Evolutionary conservation across 2,329 filamentous ascomycete genomes (phyloP).

Genomic region (Neoscytalidium dimidiatum): DNA sequence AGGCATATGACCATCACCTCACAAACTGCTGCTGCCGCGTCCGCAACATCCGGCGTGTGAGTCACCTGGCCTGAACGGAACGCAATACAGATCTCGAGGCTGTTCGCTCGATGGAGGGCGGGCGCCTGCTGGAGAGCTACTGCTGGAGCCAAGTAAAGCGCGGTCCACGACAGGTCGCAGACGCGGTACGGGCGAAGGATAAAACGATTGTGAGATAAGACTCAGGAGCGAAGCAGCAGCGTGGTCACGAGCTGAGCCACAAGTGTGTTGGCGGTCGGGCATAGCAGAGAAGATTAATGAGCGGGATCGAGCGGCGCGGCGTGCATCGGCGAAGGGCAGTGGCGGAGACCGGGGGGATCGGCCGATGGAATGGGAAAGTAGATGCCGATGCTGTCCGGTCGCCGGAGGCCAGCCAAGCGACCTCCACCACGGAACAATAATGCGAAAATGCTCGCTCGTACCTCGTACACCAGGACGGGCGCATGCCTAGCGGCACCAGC

Average conservation of each 20-base stretch:
- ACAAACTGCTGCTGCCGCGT: neutral
- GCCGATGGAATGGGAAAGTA: neutral
- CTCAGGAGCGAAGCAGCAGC: neutral
- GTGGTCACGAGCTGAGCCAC: neutral
- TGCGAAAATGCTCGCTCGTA: neutral
- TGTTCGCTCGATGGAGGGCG: neutral
- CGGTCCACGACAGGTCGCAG: neutral
- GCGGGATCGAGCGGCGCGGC: neutral
- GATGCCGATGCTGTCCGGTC: neutral
- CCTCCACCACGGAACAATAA: neutral
- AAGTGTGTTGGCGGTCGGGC: neutral
- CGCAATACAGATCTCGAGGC: neutral
- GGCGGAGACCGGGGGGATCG: neutral
- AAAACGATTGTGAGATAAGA: neutral
- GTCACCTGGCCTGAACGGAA: neutral
- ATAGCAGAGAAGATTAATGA: neutral
- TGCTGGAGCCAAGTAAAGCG: neutral
- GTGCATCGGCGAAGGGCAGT: neutral
- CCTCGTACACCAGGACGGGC: neutral
- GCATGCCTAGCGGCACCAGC: neutral
- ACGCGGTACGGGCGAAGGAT: neutral
- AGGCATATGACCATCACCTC: neutral
- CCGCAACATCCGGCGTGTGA: neutral
- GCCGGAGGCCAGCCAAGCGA: neutral
- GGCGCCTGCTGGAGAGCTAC: neutral